Conservation (phyloP, 2,329 filamentous ascomycete genomes). For the Boeremia exigua region DNA sequence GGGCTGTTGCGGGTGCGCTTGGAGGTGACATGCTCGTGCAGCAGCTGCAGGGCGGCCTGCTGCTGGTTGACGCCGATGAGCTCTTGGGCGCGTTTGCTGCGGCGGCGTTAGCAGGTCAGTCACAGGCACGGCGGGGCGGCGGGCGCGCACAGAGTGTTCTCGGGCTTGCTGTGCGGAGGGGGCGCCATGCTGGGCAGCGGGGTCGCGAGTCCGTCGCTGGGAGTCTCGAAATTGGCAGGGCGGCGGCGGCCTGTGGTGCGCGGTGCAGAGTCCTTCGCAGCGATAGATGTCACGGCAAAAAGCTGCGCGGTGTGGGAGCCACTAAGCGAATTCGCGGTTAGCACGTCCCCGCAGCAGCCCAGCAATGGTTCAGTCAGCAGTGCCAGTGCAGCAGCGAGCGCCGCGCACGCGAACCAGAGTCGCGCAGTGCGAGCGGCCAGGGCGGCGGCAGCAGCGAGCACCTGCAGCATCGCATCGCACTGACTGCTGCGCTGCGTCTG, state of each 20-base stretch:
- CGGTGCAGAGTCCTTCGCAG: slow-evolving; percentile 23
- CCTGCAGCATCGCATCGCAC: not conserved
- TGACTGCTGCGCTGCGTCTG: not conserved
- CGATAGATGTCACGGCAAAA: slow-evolving; percentile 24
- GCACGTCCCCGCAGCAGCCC: slow-evolving; percentile 5
- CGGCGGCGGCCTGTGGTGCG: slow-evolving; percentile 16
- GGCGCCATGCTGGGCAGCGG: slow-evolving; percentile 75
- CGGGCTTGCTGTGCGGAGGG: slow-evolving; percentile 94
- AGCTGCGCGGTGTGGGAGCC: slow-evolving; percentile 11
- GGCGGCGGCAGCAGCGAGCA: too few relatives aligned
- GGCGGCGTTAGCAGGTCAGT: slow-evolving; percentile 28
- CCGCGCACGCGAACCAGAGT: not conserved
- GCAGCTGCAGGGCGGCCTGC: slow-evolving; percentile 87
- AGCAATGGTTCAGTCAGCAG: not conserved
- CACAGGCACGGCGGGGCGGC: not conserved
- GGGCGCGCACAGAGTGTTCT: slow-evolving; percentile 79
- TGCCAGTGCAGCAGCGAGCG: not conserved
- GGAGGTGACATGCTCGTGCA: slow-evolving; percentile 99
- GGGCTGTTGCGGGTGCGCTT: slow-evolving; percentile 98
- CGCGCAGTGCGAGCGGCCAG: too few relatives aligned
- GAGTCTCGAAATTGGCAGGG: slow-evolving; percentile 15
- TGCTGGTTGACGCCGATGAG: slow-evolving; percentile 97
- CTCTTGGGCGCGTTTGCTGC: slow-evolving; percentile 81
- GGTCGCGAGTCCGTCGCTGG: slow-evolving; percentile 35
- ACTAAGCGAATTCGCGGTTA: slow-evolving; percentile 6